phyloP scores from a whole-genome alignment of 2,329 filamentous ascomycete genomes.

The Ophiostoma sp. region DNA sequence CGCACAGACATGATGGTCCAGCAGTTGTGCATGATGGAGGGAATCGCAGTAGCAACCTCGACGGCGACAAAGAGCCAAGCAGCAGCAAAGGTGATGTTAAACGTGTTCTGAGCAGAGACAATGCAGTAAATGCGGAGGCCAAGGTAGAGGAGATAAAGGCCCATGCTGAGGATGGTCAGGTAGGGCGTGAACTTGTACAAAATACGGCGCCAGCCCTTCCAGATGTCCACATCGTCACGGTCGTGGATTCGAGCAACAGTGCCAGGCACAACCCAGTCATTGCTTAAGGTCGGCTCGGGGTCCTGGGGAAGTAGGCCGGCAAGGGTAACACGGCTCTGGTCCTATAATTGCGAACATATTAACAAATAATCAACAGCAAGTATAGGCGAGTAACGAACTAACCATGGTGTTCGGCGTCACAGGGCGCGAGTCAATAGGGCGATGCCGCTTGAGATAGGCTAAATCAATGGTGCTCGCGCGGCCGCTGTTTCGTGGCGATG shows the following conservation, averaged over 20 bases:
- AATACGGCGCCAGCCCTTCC: conserved; percentile 41
- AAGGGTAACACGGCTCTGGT: conserved; percentile 41
- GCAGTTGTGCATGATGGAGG: conserved; percentile 26
- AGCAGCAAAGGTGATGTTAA: conserved; percentile 39
- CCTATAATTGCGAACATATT: conserved; percentile 28
- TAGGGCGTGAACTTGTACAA: conserved; percentile 38
- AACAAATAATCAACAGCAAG: background rate
- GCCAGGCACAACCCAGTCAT: conserved; percentile 34
- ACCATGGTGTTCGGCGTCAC: conserved; percentile 16
- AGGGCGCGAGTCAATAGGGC: conserved; percentile 23
- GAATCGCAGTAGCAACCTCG: conserved; percentile 27
- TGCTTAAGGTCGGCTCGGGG: conserved; percentile 29
- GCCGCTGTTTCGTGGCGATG: conserved; percentile 26
- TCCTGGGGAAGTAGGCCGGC: conserved; percentile 37
- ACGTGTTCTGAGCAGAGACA: conserved; percentile 43
- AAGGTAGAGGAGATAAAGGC: conserved; percentile 46
- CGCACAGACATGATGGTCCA: conserved; percentile 28
- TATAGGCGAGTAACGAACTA: background rate
- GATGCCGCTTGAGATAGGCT: conserved; percentile 24
- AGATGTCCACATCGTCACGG: conserved; percentile 43
- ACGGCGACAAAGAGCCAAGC: conserved; percentile 44
- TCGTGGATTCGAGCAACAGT: conserved; percentile 39
- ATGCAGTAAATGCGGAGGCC: conserved; percentile 48
- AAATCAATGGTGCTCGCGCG: conserved; percentile 24
- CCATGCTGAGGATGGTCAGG: conserved; percentile 39